A percentile compares a stretch with the other conserved stretches of the same genome.
Conservation (phyloP, 2,329 filamentous ascomycete species). For the Calonectria multiphialidica region DNA sequence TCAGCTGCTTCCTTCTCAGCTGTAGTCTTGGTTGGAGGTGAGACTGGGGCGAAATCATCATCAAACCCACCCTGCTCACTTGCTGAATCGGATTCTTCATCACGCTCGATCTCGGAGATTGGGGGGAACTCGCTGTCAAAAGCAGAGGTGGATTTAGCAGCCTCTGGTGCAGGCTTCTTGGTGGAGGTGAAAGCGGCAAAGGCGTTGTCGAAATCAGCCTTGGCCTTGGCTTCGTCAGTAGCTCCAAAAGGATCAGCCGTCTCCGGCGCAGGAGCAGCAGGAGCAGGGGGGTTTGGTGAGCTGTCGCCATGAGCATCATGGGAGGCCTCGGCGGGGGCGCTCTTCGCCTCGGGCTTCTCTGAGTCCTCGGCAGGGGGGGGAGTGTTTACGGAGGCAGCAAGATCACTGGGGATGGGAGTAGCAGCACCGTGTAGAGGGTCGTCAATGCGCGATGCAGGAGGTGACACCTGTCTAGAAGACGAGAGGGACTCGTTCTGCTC, state of each 20-base stretch:
- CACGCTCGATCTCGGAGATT: conserved; percentile 82
- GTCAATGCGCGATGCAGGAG: conserved; percentile 70
- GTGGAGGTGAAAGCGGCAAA: conserved; percentile 79
- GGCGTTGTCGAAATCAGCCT: conserved; percentile 87
- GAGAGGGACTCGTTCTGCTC: conserved; percentile 76
- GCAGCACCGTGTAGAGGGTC: conserved; percentile 54
- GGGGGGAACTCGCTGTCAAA: conserved; percentile 90
- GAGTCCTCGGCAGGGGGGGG: conserved; percentile 52
- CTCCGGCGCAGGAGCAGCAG: conserved; percentile 27
- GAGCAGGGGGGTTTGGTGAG: conserved; percentile 35
- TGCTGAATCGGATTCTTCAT: conserved; percentile 85
- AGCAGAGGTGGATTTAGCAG: conserved; percentile 59
- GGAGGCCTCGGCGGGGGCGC: conserved; percentile 45
- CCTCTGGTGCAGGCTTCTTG: conserved; percentile 58
- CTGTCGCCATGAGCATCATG: conserved; percentile 34
- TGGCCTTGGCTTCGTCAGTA: conserved; percentile 70
- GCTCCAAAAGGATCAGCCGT: conserved; percentile 63
- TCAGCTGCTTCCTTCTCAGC: conserved; percentile 33
- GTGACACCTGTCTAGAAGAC: conserved; percentile 83
- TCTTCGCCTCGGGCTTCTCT: conserved; percentile 46
- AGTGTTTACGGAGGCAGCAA: conserved; percentile 32
- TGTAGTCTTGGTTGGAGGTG: conserved; percentile 54
- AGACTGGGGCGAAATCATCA: conserved; percentile 86
- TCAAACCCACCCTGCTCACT: conserved; percentile 89
- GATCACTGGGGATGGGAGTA: conserved; percentile 43